Evolutionary conservation across 148 eudicot genomes (phyloP).

Genomic region (Dianthus caryophyllus): DNA sequence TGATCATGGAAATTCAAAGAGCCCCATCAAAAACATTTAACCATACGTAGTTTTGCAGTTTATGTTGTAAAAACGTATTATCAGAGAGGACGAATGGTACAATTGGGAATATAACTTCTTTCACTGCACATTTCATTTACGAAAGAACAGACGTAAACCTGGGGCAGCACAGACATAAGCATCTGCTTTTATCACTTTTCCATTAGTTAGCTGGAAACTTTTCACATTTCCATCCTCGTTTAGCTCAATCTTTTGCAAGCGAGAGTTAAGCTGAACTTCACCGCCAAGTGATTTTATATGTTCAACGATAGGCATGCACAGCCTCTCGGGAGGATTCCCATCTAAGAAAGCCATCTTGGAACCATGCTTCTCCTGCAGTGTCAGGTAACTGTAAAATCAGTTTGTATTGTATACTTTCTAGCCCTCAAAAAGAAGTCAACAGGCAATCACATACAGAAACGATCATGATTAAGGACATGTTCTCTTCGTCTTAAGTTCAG

Average conservation of each 20-base stretch:
- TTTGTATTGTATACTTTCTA: neutral
- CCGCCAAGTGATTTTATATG: constrained; percentile 83
- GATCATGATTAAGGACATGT: no score
- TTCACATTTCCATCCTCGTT: constrained; percentile 69
- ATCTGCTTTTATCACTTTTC: constrained; percentile 64
- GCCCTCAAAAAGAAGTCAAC: neutral
- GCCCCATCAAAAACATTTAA: neutral
- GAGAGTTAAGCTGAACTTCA: constrained; percentile 71
- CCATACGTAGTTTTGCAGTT: neutral
- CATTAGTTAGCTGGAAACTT: constrained; percentile 59
- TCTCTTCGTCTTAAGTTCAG: no score
- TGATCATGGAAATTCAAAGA: constrained; percentile 25
- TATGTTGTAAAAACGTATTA: neutral
- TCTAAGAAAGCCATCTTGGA: constrained; percentile 99
- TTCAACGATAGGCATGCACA: constrained; percentile 89
- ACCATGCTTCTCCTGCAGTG: constrained; percentile 88
- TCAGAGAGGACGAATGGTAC: neutral
- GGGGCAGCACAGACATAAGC: constrained; percentile 90
- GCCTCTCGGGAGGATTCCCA: constrained; percentile 98
- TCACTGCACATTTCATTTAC: neutral
- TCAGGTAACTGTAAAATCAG: constrained; percentile 9
- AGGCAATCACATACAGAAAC: neutral
- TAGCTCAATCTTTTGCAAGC: constrained; percentile 74
- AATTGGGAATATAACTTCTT: neutral
- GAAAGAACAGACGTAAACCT: constrained; percentile 38